Evolutionary conservation across 108 stramenopile genomes (phyloP).

Genomic region (Nitzschia sp.): DNA sequence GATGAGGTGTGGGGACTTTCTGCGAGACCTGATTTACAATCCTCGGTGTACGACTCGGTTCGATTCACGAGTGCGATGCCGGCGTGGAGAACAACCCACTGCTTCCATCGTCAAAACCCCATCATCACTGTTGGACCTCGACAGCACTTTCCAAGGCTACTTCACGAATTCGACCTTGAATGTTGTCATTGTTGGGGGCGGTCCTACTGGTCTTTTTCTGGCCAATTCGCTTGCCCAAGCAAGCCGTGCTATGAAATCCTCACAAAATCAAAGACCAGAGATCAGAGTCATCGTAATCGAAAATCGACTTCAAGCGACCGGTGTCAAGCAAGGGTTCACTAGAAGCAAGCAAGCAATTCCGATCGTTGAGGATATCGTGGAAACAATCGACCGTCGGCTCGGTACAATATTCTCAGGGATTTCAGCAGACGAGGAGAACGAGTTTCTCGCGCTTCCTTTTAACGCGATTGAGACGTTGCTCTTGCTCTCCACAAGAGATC

Average conservation of each 20-base stretch:
- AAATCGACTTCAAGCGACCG: constrained; percentile 18
- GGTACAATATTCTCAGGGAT: constrained; percentile 10
- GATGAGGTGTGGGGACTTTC: constrained; percentile 5
- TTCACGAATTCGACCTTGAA: constrained; percentile 17
- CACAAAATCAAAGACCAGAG: constrained; percentile 9
- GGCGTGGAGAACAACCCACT: not conserved
- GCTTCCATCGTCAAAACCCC: not conserved
- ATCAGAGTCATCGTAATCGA: constrained; percentile 23
- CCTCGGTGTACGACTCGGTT: constrained; percentile 29
- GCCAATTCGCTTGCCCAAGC: constrained; percentile 29
- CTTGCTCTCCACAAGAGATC: constrained; percentile 24
- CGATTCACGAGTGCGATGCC: constrained; percentile 21
- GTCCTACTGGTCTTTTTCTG: constrained; percentile 32
- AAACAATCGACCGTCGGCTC: constrained; percentile 20
- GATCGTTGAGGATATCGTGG: not conserved
- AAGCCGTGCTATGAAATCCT: not conserved
- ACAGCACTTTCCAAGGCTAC: not conserved
- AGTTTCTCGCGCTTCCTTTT: constrained; percentile 13
- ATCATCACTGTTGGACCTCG: not conserved
- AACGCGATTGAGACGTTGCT: constrained; percentile 32
- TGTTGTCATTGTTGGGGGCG: constrained; percentile 29
- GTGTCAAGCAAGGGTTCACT: constrained; percentile 21
- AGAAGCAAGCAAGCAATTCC: constrained; percentile 22
- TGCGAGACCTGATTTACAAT: constrained; percentile 13
- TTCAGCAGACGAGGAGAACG: not conserved